Evolutionary conservation across 257 asterid species (phyloP).

Genomic region (Catharanthus roseus): DNA sequence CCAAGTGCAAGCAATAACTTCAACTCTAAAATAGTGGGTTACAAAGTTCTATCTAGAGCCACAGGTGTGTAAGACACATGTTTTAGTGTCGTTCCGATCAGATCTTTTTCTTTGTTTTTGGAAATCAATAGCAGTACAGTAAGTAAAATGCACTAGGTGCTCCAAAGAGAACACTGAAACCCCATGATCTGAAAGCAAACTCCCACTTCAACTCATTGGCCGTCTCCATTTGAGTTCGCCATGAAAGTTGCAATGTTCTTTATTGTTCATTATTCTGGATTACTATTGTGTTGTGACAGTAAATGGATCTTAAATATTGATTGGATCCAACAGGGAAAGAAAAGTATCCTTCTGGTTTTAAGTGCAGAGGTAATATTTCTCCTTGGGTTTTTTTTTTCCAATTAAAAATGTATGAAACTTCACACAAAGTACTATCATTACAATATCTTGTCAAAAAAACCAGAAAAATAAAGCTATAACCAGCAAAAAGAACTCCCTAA

Average conservation of each 20-base stretch:
- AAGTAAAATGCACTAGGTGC: not conserved
- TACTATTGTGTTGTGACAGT: not conserved
- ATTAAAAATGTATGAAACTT: too few relatives aligned
- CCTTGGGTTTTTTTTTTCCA: too few relatives aligned
- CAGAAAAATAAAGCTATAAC: too few relatives aligned
- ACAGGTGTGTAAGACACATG: not conserved
- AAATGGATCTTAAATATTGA: not conserved
- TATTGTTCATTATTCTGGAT: not conserved
- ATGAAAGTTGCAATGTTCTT: not conserved
- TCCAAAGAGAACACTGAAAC: not conserved
- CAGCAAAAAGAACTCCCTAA: too few relatives aligned
- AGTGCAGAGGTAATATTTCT: too few relatives aligned
- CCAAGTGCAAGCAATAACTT: not conserved
- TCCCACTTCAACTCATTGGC: not conserved
- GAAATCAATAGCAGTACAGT: not conserved
- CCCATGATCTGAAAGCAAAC: not conserved
- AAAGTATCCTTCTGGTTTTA: too few relatives aligned
- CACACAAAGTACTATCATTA: too few relatives aligned
- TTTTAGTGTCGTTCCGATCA: not conserved
- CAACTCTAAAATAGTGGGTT: not conserved
- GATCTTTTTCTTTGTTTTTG: not conserved
- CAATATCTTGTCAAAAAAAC: too few relatives aligned
- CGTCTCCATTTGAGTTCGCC: not conserved
- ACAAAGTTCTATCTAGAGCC: not conserved
- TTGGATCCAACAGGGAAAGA: not conserved